Percentiles rank a stretch among this genome's conserved stretches.
These are phyloP conservation scores for Trichoderma oligosporum DNA, from an alignment of 2,329 filamentous ascomycete genomes.

Conservation along the genomic window DNA sequence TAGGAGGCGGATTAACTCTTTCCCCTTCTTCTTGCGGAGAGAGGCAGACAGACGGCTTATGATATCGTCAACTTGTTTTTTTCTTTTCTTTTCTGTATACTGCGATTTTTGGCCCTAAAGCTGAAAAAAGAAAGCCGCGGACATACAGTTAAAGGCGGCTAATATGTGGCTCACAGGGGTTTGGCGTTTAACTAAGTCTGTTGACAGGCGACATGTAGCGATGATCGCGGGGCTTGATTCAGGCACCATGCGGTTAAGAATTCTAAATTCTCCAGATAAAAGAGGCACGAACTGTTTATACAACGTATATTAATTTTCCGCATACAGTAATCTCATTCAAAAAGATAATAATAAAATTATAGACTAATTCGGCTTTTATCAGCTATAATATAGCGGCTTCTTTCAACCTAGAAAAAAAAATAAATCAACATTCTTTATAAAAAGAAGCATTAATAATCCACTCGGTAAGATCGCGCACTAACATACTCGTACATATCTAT, in stretches of 20 bases:
- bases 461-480: slow-evolving; percentile 15
- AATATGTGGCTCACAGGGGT: slow-evolving; percentile 1
- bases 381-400: too few species aligned
- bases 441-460: slow-evolving; percentile 30
- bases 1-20: not conserved
- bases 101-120: not conserved
- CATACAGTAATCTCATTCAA: too few species aligned
- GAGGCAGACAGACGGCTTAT: not conserved
- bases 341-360: too few species aligned
- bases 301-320: too few species aligned
- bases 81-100: not conserved
- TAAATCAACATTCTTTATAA: too few species aligned
- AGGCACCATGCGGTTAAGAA: not conserved
- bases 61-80: not conserved
- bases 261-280: too few species aligned
- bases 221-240: not conserved
- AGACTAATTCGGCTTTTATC: too few species aligned
- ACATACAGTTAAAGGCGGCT: not conserved
- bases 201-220: not conserved
- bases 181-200: not conserved
- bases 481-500: not conserved
- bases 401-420: too few species aligned
- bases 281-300: too few species aligned
- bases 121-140: not conserved
- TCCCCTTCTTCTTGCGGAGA: not conserved